Evolutionary conservation across 345 rosid species (phyloP).

Genomic region (Boechera divaricarpa): DNA sequence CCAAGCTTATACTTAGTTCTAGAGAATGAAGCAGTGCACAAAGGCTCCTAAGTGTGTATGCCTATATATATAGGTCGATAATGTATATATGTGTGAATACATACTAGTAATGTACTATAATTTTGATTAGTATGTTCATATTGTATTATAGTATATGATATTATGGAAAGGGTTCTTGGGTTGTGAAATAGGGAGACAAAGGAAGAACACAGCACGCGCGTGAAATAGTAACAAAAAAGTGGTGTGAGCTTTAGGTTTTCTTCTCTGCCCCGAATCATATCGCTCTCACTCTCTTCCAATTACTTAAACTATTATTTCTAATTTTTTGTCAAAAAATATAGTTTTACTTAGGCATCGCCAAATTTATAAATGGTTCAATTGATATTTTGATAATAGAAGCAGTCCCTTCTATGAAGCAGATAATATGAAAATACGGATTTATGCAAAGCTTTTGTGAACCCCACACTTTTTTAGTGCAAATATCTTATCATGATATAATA

Average conservation of each 20-base stretch:
- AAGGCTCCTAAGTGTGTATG: constrained; percentile 2
- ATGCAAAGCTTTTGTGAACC: constrained; percentile 27
- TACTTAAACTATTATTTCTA: not conserved
- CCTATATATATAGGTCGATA: constrained; percentile 15
- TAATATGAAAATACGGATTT: not conserved
- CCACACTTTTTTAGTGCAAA: constrained; percentile 32
- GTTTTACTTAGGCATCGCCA: not conserved
- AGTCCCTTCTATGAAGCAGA: constrained; percentile 40
- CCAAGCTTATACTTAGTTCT: constrained; percentile 22
- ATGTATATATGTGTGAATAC: constrained; percentile 3
- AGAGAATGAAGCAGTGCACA: constrained; percentile 30
- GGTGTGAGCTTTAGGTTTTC: constrained; percentile 47
- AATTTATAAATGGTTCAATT: not conserved
- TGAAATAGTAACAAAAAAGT: constrained; percentile 47
- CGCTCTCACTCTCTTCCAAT: constrained; percentile 34
- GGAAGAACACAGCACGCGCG: constrained; percentile 58
- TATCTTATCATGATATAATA: constrained; percentile 34
- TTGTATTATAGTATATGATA: constrained; percentile 13
- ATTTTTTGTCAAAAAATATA: constrained; percentile 1
- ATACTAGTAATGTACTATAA: not conserved
- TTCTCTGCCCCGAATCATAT: constrained; percentile 39
- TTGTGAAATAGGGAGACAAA: constrained; percentile 57
- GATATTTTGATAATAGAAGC: constrained; percentile 19
- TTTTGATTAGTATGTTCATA: not conserved
- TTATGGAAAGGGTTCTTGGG: constrained; percentile 51